Conservation (phyloP, 208 protist genomes). For the Trypanosomatidae sp. region DNA sequence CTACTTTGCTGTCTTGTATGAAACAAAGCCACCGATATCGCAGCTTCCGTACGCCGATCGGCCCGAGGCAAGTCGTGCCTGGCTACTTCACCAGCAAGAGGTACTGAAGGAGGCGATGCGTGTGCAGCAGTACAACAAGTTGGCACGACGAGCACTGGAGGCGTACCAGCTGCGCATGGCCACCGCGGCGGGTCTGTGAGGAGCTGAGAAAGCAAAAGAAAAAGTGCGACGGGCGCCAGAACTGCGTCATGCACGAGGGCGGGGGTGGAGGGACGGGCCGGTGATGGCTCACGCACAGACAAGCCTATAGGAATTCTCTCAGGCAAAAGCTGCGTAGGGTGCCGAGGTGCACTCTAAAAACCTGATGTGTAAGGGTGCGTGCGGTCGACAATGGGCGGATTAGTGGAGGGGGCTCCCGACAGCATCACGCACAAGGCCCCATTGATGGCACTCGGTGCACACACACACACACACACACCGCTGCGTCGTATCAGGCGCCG, state of each 20-base stretch:
- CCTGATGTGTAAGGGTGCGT: neutral
- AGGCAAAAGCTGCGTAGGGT: neutral
- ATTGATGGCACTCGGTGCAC: neutral
- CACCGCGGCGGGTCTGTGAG: slow-evolving; percentile 5
- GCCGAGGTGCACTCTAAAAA: neutral
- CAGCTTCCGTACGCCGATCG: neutral
- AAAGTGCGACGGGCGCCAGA: neutral
- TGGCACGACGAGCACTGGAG: slow-evolving; percentile 51
- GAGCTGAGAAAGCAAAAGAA: neutral
- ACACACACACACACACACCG: neutral
- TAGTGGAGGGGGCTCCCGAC: neutral
- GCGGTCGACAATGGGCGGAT: neutral
- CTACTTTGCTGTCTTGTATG: slow-evolving; percentile 8
- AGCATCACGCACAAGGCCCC: neutral
- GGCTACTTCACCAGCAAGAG: slow-evolving; percentile 37
- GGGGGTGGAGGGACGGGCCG: neutral
- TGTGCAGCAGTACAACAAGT: slow-evolving; percentile 54
- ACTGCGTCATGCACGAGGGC: neutral
- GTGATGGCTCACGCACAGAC: neutral
- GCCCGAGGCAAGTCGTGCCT: slow-evolving; percentile 20
- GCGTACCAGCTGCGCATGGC: slow-evolving; percentile 26
- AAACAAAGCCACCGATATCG: neutral
- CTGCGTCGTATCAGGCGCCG: neutral
- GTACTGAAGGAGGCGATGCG: slow-evolving; percentile 66
- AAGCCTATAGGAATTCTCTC: too few species aligned